These are phyloP conservation scores for Rhodotorula glutinis DNA, from an alignment of 1,284 basidiomycete species.

Conservation along the genomic window DNA sequence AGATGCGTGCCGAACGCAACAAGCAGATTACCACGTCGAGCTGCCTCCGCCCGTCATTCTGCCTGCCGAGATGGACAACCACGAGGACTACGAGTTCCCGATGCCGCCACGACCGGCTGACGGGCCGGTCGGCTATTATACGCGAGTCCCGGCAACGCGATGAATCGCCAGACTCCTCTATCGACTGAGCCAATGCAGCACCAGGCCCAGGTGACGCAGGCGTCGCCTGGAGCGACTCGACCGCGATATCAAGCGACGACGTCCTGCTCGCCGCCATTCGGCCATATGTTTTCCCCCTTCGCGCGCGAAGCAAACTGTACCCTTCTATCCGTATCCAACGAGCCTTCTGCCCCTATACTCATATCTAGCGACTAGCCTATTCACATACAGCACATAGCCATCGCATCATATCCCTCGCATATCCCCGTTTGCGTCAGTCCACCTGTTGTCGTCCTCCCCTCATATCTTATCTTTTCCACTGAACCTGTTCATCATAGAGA, in stretches of 20 bases:
- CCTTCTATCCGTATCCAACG: background rate
- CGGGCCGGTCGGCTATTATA: constrained; percentile 16
- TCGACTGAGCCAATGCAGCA: too few species aligned
- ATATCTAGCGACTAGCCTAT: background rate
- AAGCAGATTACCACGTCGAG: constrained; percentile 23
- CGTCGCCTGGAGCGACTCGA: background rate
- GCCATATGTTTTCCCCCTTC: too few species aligned
- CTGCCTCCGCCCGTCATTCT: constrained; percentile 31
- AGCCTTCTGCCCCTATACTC: background rate
- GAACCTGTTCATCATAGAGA: too few species aligned
- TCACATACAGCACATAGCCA: background rate
- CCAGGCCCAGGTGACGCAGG: background rate
- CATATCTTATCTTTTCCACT: background rate
- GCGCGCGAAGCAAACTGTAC: background rate
- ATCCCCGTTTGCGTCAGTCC: background rate
- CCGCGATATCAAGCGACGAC: background rate
- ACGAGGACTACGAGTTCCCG: constrained; percentile 20
- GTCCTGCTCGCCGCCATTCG: background rate
- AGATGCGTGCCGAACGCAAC: constrained; percentile 23
- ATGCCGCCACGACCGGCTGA: constrained; percentile 2
- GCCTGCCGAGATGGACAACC: constrained; percentile 17
- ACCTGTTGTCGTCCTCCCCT: background rate
- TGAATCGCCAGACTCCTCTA: background rate
- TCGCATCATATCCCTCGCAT: background rate
- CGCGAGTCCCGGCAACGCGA: constrained; percentile 2